Evolutionary conservation across 2,329 filamentous ascomycete genomes (phyloP).

Genomic region (Rhexocercosporidium sp.): DNA sequence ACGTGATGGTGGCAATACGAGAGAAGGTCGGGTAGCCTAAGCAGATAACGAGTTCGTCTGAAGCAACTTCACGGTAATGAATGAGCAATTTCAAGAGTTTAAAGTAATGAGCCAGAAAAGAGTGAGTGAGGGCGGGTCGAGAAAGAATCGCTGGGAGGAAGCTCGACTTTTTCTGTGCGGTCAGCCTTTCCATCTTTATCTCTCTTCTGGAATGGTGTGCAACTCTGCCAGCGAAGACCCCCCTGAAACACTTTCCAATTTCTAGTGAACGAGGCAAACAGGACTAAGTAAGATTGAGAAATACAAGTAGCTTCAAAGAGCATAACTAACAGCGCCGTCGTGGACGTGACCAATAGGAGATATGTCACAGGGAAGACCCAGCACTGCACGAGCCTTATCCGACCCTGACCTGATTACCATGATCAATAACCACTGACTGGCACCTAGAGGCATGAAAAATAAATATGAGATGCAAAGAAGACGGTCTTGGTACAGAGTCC

Average conservation of each 20-base stretch:
- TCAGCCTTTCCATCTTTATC: not conserved
- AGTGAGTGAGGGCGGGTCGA: not conserved
- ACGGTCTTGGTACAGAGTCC: not conserved
- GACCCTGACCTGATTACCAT: not conserved
- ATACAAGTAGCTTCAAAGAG: not conserved
- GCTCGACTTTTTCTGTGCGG: not conserved
- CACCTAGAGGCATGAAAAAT: not conserved
- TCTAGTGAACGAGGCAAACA: slow-evolving; percentile 3
- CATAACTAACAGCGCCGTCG: not conserved
- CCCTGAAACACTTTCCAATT: slow-evolving; percentile 2
- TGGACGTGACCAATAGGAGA: too few species aligned
- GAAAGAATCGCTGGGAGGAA: not conserved
- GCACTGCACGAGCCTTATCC: not conserved
- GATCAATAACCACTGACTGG: not conserved
- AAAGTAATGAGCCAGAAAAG: not conserved
- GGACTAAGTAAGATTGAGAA: slow-evolving; percentile 2
- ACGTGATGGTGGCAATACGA: not conserved
- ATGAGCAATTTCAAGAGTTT: too few species aligned
- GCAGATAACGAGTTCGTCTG: not conserved
- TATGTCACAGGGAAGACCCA: not conserved
- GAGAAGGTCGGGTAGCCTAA: not conserved
- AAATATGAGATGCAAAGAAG: not conserved
- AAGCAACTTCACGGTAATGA: not conserved
- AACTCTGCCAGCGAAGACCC: slow-evolving; percentile 1
- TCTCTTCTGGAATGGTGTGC: not conserved